Conservation (phyloP, 208 protist species). For the Leishmania major region DNA sequence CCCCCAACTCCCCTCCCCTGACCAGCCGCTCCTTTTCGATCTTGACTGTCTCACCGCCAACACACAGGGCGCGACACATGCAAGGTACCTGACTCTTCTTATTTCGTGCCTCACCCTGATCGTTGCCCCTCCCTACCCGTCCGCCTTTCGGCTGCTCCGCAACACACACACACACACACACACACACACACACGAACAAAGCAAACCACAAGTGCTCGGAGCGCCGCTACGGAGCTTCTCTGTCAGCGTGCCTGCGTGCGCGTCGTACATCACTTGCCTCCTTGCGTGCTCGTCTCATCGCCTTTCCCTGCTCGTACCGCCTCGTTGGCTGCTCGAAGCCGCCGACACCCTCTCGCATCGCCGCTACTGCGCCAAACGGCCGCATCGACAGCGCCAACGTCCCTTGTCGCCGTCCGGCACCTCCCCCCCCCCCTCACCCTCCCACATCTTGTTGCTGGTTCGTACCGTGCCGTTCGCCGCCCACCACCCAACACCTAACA, state of each 20-base stretch:
- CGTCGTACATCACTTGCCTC: not conserved
- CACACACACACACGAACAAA: not conserved
- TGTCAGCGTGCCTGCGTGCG: not conserved
- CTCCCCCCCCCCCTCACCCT: too few species aligned
- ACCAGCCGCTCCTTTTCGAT: not conserved
- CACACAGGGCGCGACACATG: not conserved
- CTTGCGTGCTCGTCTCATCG: not conserved
- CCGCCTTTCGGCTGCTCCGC: not conserved
- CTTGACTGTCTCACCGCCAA: not conserved
- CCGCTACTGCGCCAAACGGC: not conserved
- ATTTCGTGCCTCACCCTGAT: not conserved
- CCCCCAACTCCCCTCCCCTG: not conserved
- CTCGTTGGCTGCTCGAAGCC: not conserved
- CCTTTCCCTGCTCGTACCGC: not conserved
- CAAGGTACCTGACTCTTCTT: not conserved
- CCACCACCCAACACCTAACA: too few species aligned
- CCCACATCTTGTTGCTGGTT: too few species aligned
- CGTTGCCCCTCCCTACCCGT: not conserved
- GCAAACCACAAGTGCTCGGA: too few species aligned
- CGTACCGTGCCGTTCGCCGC: too few species aligned
- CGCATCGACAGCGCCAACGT: not conserved
- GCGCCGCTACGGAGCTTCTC: not conserved
- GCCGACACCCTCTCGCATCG: not conserved
- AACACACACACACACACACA: too few species aligned
- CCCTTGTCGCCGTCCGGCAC: too few species aligned